Conservation (phyloP, 306 rosid genomes). For the Castanopsis chinensis region DNA sequence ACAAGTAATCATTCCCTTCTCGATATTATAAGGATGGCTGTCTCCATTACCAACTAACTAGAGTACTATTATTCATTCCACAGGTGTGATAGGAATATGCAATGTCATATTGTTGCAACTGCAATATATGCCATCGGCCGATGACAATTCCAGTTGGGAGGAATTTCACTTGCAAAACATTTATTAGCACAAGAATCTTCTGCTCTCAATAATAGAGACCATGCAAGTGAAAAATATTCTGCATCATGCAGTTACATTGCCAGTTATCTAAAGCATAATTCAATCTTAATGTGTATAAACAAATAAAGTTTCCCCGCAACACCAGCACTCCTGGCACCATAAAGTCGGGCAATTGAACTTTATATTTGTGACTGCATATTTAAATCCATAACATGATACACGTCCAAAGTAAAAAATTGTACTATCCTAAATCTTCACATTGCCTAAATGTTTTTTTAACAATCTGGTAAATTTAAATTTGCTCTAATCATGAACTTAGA, state of each 20-base stretch:
- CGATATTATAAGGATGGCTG: too few relatives aligned
- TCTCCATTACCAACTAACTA: too few relatives aligned
- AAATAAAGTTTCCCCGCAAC: conserved; percentile 27
- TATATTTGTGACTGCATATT: conserved; percentile 30
- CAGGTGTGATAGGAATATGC: not conserved
- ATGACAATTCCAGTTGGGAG: not conserved
- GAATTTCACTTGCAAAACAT: not conserved
- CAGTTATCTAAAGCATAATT: not conserved
- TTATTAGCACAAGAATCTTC: not conserved
- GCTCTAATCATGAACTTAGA: conserved; percentile 24
- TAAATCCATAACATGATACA: conserved; percentile 40
- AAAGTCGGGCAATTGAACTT: conserved; percentile 25
- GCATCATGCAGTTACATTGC: not conserved
- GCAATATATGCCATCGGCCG: not conserved
- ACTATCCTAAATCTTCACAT: conserved; percentile 49
- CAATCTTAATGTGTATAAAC: conserved; percentile 29
- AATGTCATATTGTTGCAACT: not conserved
- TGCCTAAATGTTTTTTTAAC: conserved; percentile 29
- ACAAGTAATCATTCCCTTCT: too few relatives aligned
- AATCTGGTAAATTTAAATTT: conserved; percentile 21
- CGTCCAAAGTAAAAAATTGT: conserved; percentile 28
- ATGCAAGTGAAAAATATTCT: not conserved
- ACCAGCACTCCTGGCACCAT: conserved; percentile 27
- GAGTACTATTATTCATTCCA: too few relatives aligned
- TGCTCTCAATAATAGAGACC: not conserved